A percentile compares a stretch with the other conserved stretches of the same genome.
Evolutionary conservation across 495 filamentous ascomycete species (phyloP).

Genomic region (Parachaetomium inaequale): DNA sequence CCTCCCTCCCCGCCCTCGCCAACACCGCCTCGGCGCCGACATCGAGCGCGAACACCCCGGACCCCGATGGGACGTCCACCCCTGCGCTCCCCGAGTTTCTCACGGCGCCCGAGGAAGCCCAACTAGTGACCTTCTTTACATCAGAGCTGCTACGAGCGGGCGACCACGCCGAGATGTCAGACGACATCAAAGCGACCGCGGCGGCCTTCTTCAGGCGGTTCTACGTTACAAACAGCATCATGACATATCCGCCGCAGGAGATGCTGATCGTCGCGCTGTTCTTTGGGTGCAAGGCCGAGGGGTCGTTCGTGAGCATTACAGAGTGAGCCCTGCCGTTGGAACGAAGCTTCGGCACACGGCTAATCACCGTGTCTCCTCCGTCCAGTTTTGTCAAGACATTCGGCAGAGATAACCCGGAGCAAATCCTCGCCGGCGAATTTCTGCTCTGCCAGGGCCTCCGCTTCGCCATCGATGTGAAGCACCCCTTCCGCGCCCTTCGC

Average conservation of each 20-base stretch:
- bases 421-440: constrained; percentile 85
- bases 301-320: constrained; percentile 66
- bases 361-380: constrained; percentile 7
- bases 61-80: constrained; percentile 29
- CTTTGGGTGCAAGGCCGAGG: constrained; percentile 88
- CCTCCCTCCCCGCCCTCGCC: constrained; percentile 17
- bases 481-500: constrained; percentile 83
- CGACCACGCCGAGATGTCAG: constrained; percentile 71
- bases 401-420: constrained; percentile 54
- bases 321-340: constrained; percentile 45
- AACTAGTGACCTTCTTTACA: constrained; percentile 76
- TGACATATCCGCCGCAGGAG: constrained; percentile 87
- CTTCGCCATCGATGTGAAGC: constrained; percentile 88
- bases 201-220: constrained; percentile 90
- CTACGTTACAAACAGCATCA: constrained; percentile 88
- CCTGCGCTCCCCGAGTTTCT: constrained; percentile 62
- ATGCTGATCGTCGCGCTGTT: constrained; percentile 85
- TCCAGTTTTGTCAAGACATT: constrained; percentile 54
- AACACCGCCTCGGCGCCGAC: constrained; percentile 32
- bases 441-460: constrained; percentile 87
- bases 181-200: constrained; percentile 82
- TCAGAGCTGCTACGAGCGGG: constrained; percentile 69
- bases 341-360: background rate
- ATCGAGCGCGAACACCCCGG: constrained; percentile 35
- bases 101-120: constrained; percentile 75